Conservation (phyloP, 371 early-diverging fungal genomes). For the Basidiobolus meristosporus region DNA sequence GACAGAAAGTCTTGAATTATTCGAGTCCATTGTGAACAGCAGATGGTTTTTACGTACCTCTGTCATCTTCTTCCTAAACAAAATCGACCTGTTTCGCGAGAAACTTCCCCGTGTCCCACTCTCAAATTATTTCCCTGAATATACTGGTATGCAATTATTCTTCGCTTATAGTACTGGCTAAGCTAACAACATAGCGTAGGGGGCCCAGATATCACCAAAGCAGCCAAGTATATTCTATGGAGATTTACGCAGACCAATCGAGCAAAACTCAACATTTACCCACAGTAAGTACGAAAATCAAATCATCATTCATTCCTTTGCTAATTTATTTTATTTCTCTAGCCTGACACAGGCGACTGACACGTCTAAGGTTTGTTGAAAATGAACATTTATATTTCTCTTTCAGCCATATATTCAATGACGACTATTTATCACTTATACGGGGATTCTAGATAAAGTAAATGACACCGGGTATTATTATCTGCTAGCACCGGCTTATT, state of each 20-base stretch:
- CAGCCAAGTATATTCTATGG: too few species aligned
- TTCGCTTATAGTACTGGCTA: too few species aligned
- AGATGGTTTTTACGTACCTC: slow-evolving; percentile 62
- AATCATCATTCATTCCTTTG: background rate
- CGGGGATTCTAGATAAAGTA: too few species aligned
- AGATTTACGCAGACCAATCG: slow-evolving; percentile 54
- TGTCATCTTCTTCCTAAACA: too few species aligned
- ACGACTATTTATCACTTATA: too few species aligned
- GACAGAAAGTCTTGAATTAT: slow-evolving; percentile 52
- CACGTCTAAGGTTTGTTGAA: slow-evolving; percentile 52
- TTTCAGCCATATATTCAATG: too few species aligned
- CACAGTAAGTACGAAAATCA: slow-evolving; percentile 32
- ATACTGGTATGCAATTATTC: slow-evolving; percentile 31
- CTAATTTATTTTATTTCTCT: background rate
- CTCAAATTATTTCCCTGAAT: slow-evolving; percentile 46
- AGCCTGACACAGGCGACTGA: slow-evolving; percentile 63
- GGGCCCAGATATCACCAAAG: slow-evolving; percentile 42
- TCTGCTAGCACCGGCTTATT: too few species aligned
- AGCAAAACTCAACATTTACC: slow-evolving; percentile 52
- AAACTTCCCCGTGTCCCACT: slow-evolving; percentile 43
- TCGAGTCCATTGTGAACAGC: slow-evolving; percentile 63
- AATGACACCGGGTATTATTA: too few species aligned
- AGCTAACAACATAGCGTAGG: slow-evolving; percentile 19
- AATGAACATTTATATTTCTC: too few species aligned
- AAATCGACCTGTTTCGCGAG: slow-evolving; percentile 57